Conservation (phyloP, 495 filamentous ascomycete genomes). For the Penicillium desertorum region DNA sequence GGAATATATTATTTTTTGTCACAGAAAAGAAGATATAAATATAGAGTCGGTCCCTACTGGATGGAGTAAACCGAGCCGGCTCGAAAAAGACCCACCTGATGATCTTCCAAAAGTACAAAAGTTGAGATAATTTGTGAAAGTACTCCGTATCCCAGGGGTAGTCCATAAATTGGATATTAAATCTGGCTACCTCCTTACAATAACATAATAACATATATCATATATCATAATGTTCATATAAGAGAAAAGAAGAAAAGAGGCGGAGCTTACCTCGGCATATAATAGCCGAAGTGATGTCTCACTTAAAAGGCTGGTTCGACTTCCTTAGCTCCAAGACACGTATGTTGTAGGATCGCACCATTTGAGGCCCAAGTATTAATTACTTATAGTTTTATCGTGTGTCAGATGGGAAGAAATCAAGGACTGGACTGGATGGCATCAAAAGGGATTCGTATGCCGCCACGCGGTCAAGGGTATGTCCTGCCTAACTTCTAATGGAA, state of each 20-base stretch:
- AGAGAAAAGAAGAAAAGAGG: neutral
- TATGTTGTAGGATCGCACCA: slow-evolving; percentile 5
- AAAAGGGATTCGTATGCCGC: slow-evolving; percentile 21
- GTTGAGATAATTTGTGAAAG: neutral
- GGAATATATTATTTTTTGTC: neutral
- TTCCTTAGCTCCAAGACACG: slow-evolving; percentile 9
- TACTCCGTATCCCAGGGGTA: neutral
- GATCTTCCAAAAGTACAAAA: slow-evolving; percentile 1
- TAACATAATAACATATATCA: neutral
- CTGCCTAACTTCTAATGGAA: neutral
- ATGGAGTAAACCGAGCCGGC: slow-evolving; percentile 8
- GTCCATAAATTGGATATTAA: no score
- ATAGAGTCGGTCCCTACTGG: slow-evolving; percentile 6
- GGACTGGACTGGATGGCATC: neutral
- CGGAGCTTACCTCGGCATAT: neutral
- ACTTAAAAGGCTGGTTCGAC: neutral
- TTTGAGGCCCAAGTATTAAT: neutral
- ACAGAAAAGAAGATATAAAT: neutral
- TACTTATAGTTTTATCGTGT: neutral
- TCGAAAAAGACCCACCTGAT: slow-evolving; percentile 5
- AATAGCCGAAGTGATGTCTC: slow-evolving; percentile 8
- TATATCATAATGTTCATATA: neutral
- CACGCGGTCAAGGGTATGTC: slow-evolving; percentile 18
- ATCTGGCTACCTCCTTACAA: neutral
- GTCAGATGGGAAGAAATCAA: neutral